Conservation (phyloP, 306 rosid genomes). For the Psophocarpus tetragonolobus region DNA sequence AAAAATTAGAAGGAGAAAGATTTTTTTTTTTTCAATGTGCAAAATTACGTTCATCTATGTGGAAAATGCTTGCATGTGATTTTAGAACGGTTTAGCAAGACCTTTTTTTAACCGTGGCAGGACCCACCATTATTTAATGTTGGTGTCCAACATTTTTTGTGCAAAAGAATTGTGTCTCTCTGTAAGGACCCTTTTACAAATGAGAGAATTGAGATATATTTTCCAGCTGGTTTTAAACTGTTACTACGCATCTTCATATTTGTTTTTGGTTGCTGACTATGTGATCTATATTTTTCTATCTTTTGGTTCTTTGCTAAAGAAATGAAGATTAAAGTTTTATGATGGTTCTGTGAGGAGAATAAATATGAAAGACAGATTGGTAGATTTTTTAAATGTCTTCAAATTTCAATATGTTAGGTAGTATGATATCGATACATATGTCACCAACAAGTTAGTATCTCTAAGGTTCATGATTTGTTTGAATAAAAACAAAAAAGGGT, state of each 20-base stretch:
- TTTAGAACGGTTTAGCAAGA: too few relatives aligned
- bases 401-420: background rate
- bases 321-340: background rate
- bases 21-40: too few relatives aligned
- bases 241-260: background rate
- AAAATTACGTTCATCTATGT: too few relatives aligned
- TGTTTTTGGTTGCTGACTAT: background rate
- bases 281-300: background rate
- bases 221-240: background rate
- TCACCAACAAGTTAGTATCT: background rate
- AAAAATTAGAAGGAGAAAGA: too few relatives aligned
- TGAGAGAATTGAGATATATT: background rate
- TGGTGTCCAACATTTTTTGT: slow-evolving; percentile 18
- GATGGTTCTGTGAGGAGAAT: background rate
- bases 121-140: slow-evolving; percentile 21
- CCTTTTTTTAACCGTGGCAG: slow-evolving; percentile 5
- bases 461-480: background rate
- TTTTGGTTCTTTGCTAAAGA: background rate
- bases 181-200: background rate
- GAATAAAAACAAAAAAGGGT: too few relatives aligned
- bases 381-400: background rate
- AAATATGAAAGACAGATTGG: background rate
- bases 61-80: too few relatives aligned
- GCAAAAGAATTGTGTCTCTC: background rate
- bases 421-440: background rate